Evolutionary conservation across 139 green algal species (phyloP).

Genomic region (Picochlorum sp.): DNA sequence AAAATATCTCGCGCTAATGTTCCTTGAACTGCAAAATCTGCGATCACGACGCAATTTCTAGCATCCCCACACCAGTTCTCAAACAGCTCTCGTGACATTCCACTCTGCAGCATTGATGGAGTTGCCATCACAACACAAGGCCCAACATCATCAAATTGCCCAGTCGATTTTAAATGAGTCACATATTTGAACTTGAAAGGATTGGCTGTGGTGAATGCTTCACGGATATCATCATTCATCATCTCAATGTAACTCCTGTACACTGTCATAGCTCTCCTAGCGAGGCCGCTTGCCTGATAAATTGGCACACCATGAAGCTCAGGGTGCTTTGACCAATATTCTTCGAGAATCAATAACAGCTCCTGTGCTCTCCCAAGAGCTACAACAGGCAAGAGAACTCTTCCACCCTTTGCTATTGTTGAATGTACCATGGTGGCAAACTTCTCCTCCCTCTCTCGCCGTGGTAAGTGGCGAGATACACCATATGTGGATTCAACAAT

Average conservation of each 20-base stretch:
- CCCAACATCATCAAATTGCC: slow-evolving; percentile 67
- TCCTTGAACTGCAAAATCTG: slow-evolving; percentile 94
- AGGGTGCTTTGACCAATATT: slow-evolving; percentile 81
- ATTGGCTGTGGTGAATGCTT: slow-evolving; percentile 77
- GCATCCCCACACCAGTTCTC: slow-evolving; percentile 88
- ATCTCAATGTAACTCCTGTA: slow-evolving; percentile 96
- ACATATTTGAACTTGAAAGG: slow-evolving; percentile 96
- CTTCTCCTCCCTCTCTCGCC: slow-evolving; percentile 71
- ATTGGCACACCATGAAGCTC: slow-evolving; percentile 87
- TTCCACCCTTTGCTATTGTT: slow-evolving; percentile 61
- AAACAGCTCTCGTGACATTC: slow-evolving; percentile 80
- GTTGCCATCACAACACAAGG: slow-evolving; percentile 94
- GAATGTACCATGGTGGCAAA: slow-evolving; percentile 64
- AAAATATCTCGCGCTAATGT: slow-evolving; percentile 93
- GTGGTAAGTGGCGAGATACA: slow-evolving; percentile 73
- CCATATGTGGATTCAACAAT: slow-evolving; percentile 95
- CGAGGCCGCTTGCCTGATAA: slow-evolving; percentile 76
- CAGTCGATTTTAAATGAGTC: slow-evolving; percentile 56
- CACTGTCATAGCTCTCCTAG: slow-evolving; percentile 63
- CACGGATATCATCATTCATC: slow-evolving; percentile 93
- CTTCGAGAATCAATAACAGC: slow-evolving; percentile 94
- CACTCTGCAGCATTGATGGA: slow-evolving; percentile 83
- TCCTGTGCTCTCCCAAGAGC: slow-evolving; percentile 89
- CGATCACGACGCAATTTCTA: slow-evolving; percentile 89
- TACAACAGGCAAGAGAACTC: slow-evolving; percentile 91